Evolutionary conservation across 1,284 basidiomycete genomes (phyloP), one percentile per base, ranked within the genome.

Genomic region (Termitomyces sp.): DNA sequence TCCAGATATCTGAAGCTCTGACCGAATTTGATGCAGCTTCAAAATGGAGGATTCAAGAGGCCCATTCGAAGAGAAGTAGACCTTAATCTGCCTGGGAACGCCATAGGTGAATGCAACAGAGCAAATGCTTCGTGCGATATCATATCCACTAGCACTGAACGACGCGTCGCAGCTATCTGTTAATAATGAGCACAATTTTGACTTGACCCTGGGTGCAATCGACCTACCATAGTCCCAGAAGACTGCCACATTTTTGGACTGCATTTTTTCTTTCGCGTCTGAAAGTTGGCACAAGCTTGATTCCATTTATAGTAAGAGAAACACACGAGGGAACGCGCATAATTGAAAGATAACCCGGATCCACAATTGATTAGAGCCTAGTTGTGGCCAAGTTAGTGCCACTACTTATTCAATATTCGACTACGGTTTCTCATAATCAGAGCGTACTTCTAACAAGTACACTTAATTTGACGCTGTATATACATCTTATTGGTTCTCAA

Each of bases 191-290:
- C 19, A 58, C 13, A 17, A 13, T 36, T 26, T n/a, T 24, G 13
- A 3, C 33, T 34, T 34, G 5, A 3, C 33, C 33, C 12, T 33
- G 31, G 13, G 13, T 34, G 13, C 1, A n/a, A 13, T 2, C 21
- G 44, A 67, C 78, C 44, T 49, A 83, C 82, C 82, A 62, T 78
- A 80, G 62, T 84, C 82, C 82, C 83, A 84, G 59, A 82, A 84
- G 38, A 84, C 73, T 52, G 76, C 79, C 38, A 81, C 79, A 49
- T 72, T 66, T 21, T 68, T 59, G 34, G 62, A 60, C 58, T 64
- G 56, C 46, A 57, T 57, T 21, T 10, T 8, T 13, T 13, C 36
- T 28, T 12, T 5, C 7, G 2, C 1, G 21, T 5, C 6, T 15
- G 7, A 10, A 15, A 2, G 26, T 28, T 6, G 26, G 26, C 26